Evolutionary conservation across 129 eudicot genomes (phyloP), one percentile per base, ranked within the genome.

Genomic region (Helianthus annuus): DNA sequence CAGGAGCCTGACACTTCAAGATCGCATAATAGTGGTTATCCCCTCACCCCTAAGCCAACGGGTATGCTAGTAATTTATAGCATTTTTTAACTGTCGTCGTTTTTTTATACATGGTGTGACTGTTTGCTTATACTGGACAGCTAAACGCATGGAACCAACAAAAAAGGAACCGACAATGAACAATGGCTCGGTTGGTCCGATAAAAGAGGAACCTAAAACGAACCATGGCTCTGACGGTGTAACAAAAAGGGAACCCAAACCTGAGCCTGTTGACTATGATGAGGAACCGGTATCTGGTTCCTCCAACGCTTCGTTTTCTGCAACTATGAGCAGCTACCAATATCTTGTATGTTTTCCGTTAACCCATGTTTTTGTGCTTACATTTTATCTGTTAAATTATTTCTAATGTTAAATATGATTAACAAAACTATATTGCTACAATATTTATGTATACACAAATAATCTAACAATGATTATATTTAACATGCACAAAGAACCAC

Each of bases 341-440:
- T 75, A 70, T 58, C 78, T 81, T 54, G 89, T 85, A 81, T 65
- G 89, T 81, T 14, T 14, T 22, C 11, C n/a, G 7, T 16, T 29
- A 27, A 46, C 56, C 44, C 61, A 9, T 40, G 38, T 29, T 36
- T 48, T 13, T 62, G 66, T 61, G 45, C 48, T 14, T 61, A 27
- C 17, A 60, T 12, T 22, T 1, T 24, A 58, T 24, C 8, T 58
- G 32, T 58, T 32, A 13, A 11, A n/a, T n/a, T n/a, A 51, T 51
- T n/a, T n/a, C 16, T 5, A 17, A 1, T 51, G 56, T 51, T 51
- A 51, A 51, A 14, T 48, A 48, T 48, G 40, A 10, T 11, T 27
- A 27, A 14, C 27, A 58, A 12, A 27, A 0, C 13, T 56, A 24
- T 22, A 53, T 6, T 27, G 32, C 32, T 27, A 27, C 32, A 1